Percentiles rank a stretch among this genome's conserved stretches.
Conservation (phyloP, 73 alveolate genomes). For the Stentor roeselii region DNA sequence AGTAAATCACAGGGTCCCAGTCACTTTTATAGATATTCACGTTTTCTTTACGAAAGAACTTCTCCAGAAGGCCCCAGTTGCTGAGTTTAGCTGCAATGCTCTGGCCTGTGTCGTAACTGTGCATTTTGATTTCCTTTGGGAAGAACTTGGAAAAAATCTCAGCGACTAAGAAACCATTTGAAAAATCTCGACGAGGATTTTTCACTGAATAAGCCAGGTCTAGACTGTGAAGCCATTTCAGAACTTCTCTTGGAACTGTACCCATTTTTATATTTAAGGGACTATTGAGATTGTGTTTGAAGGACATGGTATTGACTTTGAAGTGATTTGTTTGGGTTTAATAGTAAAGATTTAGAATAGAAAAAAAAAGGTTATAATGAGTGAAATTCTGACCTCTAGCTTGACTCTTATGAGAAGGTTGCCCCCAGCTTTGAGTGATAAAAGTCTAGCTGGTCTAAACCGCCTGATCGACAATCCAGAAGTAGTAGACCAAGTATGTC, state of each 20-base stretch:
- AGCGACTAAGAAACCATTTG: constrained; percentile 93
- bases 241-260: constrained; percentile 83
- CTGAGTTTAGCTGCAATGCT: constrained; percentile 53
- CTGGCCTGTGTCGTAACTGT: constrained; percentile 72
- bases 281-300: too few relatives aligned
- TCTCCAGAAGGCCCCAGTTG: constrained; percentile 72
- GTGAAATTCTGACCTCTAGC: constrained; percentile 21
- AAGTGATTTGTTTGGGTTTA: too few relatives aligned
- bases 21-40: constrained; percentile 54
- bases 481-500: constrained; percentile 37
- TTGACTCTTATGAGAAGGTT: constrained; percentile 45
- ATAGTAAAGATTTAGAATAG: too few relatives aligned
- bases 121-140: constrained; percentile 82
- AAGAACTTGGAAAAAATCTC: constrained; percentile 89
- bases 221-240: constrained; percentile 85
- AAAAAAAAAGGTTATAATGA: too few relatives aligned
- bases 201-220: constrained; percentile 84
- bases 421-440: constrained; percentile 43
- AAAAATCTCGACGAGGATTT: constrained; percentile 79
- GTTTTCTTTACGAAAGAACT: constrained; percentile 51
- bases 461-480: constrained; percentile 39
- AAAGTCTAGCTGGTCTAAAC: constrained; percentile 47
- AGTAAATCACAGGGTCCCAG: constrained; percentile 50
- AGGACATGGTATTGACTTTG: too few relatives aligned
- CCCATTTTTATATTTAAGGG: too few relatives aligned